Conservation (phyloP, 148 eudicot genomes). For the Rhododendron simsii region DNA sequence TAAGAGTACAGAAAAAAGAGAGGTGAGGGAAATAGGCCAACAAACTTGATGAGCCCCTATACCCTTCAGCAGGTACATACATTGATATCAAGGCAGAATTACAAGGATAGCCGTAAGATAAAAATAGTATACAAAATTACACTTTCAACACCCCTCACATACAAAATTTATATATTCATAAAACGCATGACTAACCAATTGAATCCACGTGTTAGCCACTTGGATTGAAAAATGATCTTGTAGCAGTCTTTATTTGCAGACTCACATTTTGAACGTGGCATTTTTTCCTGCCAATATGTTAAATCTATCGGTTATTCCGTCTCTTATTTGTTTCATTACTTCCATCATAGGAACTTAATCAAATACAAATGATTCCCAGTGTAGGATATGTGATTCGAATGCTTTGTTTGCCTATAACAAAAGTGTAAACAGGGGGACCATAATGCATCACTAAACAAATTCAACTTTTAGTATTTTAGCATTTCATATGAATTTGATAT, state of each 20-base stretch:
- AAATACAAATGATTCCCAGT: no score
- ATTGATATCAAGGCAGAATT: no score
- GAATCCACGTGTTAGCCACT: not conserved
- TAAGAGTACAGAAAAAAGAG: not conserved
- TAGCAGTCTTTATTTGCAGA: not conserved
- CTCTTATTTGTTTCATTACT: not conserved
- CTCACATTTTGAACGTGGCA: not conserved
- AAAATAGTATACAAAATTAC: no score
- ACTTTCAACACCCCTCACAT: not conserved
- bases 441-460: not conserved
- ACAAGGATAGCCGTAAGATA: not conserved
- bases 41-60: not conserved
- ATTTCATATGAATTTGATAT: not conserved
- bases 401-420: not conserved
- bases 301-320: not conserved
- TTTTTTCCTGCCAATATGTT: not conserved
- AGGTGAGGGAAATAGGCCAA: not conserved
- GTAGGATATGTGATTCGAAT: no score
- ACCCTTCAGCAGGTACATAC: not conserved
- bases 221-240: not conserved
- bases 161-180: not conserved
- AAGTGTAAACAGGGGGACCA: not conserved
- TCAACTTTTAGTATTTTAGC: not conserved
- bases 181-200: not conserved
- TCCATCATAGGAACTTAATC: no score